Evolutionary conservation across 2,329 filamentous ascomycete species (phyloP).

Genomic region (Pseudocercospora pini-densiflorae): DNA sequence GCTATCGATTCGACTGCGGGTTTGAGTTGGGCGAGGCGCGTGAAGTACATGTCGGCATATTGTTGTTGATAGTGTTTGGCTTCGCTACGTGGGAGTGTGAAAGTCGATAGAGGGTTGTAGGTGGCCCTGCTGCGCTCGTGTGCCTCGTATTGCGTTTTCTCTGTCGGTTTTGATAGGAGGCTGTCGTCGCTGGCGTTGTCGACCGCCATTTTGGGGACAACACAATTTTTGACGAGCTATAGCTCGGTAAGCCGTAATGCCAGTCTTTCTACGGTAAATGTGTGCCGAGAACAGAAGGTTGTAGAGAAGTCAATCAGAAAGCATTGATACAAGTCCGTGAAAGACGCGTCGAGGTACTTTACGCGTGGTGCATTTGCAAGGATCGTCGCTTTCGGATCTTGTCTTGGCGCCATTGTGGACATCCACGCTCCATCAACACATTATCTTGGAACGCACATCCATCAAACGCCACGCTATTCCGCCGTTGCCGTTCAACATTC

Average conservation of each 20-base stretch:
- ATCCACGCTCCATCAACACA: no score
- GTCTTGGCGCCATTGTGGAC: no score
- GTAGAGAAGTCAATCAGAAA: no score
- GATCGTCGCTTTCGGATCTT: no score
- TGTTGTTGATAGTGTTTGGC: conserved; percentile 84
- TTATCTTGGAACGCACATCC: no score
- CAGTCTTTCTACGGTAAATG: background rate
- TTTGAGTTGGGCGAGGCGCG: conserved; percentile 86
- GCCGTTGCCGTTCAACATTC: no score
- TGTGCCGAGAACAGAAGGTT: background rate
- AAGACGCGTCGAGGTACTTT: background rate
- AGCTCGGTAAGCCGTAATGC: background rate
- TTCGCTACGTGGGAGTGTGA: conserved; percentile 68
- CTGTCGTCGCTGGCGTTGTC: conserved; percentile 26
- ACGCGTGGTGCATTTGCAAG: no score
- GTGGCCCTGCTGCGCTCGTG: conserved; percentile 60
- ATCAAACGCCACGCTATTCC: no score
- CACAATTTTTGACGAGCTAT: background rate
- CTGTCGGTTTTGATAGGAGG: conserved; percentile 31
- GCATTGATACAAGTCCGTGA: no score
- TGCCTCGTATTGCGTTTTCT: conserved; percentile 43
- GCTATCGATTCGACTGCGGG: conserved; percentile 78
- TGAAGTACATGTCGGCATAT: conserved; percentile 97
- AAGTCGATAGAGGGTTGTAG: conserved; percentile 79
- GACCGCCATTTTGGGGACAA: conserved; percentile 26